Base-by-base conservation (phyloP, 306 rosid species). In the Astragalus membranaceus region DNA sequence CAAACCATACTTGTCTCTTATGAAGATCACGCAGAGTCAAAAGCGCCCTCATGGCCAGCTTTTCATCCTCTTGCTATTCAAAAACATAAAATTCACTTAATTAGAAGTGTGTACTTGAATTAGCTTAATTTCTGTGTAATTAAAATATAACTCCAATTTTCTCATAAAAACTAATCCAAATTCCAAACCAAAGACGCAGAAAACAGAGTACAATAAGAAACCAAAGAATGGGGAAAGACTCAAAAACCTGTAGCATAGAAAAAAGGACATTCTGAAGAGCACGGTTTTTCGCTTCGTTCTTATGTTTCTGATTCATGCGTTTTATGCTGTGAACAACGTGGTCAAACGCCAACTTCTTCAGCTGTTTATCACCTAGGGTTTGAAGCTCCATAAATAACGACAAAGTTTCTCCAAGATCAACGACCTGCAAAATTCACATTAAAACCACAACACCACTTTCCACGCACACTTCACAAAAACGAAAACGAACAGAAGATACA, bases 321-420 rank as follows among this genome's bases (percentile, higher is more conserved):
- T 39, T 85, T 32, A 93, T 81, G 79, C 94, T 85, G 29, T 88
- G 91, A 82, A 93, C 67, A 46, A 90, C 86, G 15, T 87, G 90
- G 15, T 75, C 73, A 73, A 84, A 93, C 1, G 94, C 90, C 81
- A 93, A 36, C 56, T 84, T 77, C 57, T 77, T 85, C 55, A 93
- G 57, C 16, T 51, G 62, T 33, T 74, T 87, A 61, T 87, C 97
- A 4, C 85, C 96, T 14, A 87, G 75, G 23, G 84, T 84, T 89
- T 93, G 98, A 47, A 90, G 81, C 61, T 90, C 96, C 96, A 90
- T 78, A 78, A 93, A 90, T 90, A 93, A 79, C 0, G 78, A 69
- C 17, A 88, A 79, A 37, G 83, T 90, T 29, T 87, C 94, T 49
- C 78, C 83, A 61, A 87, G 58, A 69, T 78, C 87, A 17, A 90